phyloP scores from a whole-genome alignment of 176 grass and related monocot species.

The Aegilops sharonensis region DNA sequence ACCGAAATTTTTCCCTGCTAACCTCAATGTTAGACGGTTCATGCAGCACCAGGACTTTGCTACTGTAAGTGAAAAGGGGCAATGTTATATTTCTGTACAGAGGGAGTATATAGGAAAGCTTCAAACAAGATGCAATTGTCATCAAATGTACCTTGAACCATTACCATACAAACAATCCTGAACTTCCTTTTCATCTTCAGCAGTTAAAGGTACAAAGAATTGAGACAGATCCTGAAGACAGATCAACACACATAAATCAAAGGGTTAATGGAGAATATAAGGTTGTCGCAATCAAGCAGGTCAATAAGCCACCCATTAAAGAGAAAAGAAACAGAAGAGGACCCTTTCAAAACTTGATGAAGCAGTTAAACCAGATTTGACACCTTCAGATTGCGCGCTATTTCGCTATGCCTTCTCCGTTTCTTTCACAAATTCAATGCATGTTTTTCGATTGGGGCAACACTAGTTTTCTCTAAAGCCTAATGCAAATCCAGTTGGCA shows the following conservation, averaged over 20 bases:
- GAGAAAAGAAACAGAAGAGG: not conserved
- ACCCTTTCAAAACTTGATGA: not conserved
- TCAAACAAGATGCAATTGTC: not conserved
- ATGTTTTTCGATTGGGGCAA: not conserved
- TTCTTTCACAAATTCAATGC: not conserved
- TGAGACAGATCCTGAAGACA: constrained; percentile 60
- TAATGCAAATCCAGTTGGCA: not conserved
- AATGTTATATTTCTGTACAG: not conserved
- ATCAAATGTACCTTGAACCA: constrained; percentile 48
- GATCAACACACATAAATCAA: constrained; percentile 10
- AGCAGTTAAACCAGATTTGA: not conserved
- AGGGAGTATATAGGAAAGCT: not conserved
- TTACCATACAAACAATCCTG: constrained; percentile 31
- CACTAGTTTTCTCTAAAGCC: not conserved
- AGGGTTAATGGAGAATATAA: constrained; percentile 17
- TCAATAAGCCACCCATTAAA: constrained; percentile 23
- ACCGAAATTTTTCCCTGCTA: constrained; percentile 63
- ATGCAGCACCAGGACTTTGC: constrained; percentile 56
- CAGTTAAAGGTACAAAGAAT: constrained; percentile 54
- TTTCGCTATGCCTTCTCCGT: not conserved
- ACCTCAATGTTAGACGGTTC: constrained; percentile 77
- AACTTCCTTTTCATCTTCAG: constrained; percentile 57
- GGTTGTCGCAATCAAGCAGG: not conserved
- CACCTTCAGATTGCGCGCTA: not conserved
- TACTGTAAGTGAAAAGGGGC: constrained; percentile 29